Evolutionary conservation across 78 protist genomes (phyloP).

Genomic region (Pigoraptor vietnamica): DNA sequence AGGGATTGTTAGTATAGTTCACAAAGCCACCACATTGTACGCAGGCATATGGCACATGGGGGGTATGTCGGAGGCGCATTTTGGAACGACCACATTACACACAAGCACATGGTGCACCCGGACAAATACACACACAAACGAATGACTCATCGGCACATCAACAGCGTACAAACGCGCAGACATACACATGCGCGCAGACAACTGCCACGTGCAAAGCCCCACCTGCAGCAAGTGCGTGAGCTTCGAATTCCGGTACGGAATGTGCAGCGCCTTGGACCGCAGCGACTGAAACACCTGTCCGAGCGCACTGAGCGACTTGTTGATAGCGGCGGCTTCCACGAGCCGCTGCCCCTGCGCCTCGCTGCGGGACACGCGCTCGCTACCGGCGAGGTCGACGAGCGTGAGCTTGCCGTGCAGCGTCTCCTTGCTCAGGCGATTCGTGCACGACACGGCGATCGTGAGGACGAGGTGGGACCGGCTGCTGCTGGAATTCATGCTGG

Average conservation of each 20-base stretch:
- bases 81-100: neutral
- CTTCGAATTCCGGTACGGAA: conserved; percentile 86
- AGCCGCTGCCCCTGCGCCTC: conserved; percentile 63
- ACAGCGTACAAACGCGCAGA: neutral
- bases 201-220: neutral
- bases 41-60: neutral
- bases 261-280: conserved; percentile 31
- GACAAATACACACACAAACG: neutral
- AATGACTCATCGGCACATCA: neutral
- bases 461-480: conserved; percentile 71
- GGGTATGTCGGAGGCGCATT: neutral
- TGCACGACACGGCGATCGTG: neutral
- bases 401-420: conserved; percentile 32
- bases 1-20: neutral
- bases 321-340: conserved; percentile 75
- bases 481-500: conserved; percentile 59
- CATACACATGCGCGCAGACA: neutral
- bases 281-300: conserved; percentile 70
- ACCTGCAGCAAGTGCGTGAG: conserved; percentile 75
- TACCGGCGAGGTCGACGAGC: conserved; percentile 87
- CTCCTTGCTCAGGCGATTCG: neutral
- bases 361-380: conserved; percentile 79
- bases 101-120: neutral
- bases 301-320: conserved; percentile 71
- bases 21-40: too few species aligned